Conservation (phyloP, 257 asterid genomes). For the Linderniella brevidens region DNA sequence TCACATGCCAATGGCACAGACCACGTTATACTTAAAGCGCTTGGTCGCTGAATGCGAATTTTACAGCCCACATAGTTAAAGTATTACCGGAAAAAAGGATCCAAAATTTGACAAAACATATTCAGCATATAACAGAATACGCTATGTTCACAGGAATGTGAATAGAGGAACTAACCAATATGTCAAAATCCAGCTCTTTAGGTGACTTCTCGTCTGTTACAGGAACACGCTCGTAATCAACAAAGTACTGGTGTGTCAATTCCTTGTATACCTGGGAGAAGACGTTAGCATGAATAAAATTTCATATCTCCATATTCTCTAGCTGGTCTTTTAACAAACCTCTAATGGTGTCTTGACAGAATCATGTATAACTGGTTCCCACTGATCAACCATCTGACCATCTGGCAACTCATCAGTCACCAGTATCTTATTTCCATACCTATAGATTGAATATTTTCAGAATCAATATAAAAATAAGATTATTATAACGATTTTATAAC, state of each 20-base stretch:
- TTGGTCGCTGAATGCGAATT: too few species aligned
- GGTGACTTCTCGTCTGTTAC: slow-evolving; percentile 94
- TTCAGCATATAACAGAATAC: neutral
- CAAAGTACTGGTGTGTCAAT: slow-evolving; percentile 63
- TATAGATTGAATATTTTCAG: slow-evolving; percentile 25
- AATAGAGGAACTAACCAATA: slow-evolving; percentile 42
- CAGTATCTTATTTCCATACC: slow-evolving; percentile 93
- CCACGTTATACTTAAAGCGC: too few species aligned
- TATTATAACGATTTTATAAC: neutral
- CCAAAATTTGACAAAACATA: neutral
- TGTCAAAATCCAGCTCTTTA: slow-evolving; percentile 93
- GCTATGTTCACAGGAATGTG: slow-evolving; percentile 10
- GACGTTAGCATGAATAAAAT: slow-evolving; percentile 8
- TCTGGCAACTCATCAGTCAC: slow-evolving; percentile 98
- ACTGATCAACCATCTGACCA: slow-evolving; percentile 99
- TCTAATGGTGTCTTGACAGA: slow-evolving; percentile 87
- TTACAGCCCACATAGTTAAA: too few species aligned
- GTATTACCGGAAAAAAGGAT: too few species aligned
- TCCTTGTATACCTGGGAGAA: slow-evolving; percentile 63
- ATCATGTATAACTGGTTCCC: slow-evolving; percentile 83
- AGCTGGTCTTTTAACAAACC: slow-evolving; percentile 27
- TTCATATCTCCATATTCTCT: slow-evolving; percentile 4
- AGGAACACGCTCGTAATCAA: slow-evolving; percentile 91
- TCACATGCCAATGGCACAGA: too few species aligned
- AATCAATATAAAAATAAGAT: slow-evolving; percentile 10